Evolutionary conservation across 768 basidiomycete genomes (phyloP), one percentile per base, ranked within the genome.

Genomic region (Nidularia pulvinata): DNA sequence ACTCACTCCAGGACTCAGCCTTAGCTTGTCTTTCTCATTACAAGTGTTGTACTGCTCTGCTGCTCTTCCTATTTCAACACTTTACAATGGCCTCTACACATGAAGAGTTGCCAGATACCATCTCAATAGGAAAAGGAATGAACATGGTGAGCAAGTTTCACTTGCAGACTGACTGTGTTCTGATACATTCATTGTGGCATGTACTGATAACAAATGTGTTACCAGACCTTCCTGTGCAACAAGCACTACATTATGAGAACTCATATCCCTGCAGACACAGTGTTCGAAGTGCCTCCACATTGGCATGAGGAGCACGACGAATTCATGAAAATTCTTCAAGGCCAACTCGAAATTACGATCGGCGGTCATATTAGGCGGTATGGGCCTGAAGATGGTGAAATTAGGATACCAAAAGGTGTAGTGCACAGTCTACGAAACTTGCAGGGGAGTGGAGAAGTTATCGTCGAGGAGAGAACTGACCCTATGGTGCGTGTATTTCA

Each of bases 231-330:
- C 56, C 61, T 73, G 33, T 61, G 61, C 13, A 64, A 68, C 49
- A 59, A 64, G n/a, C 51, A 62, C 11, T 69, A 65, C 55, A 44
- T 70, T 25, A 49, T 59, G 19, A 61, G 63, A 37, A 58, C 60
- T 2, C 60, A 59, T 13, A 50, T 66, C 25, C 48, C 59, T 4
- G 65, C 68, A 35, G 58, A 57, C 4, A 65, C 65, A 13, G 49
- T 55, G 1, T 57, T 74, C 16, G 52, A 57, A 7, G 71, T 69
- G 0, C 66, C 69, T 1, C 63, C 59, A 0, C 71, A 72, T 43
- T 71, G 71, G 70, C 71, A 74, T 36, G 67, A 69, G 33, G 60
- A 49, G 4, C 66, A 72, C 50, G 67, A 70, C 46, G 71, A 74
- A 53, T 56, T 64, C 3, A 63, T 71, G 53, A 60, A 56, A 10